A percentile compares a stretch with the other conserved stretches of the same genome.
These are phyloP conservation scores for Lycium ferocissimum DNA, from an alignment of 257 asterid species.

Conservation along the genomic window DNA sequence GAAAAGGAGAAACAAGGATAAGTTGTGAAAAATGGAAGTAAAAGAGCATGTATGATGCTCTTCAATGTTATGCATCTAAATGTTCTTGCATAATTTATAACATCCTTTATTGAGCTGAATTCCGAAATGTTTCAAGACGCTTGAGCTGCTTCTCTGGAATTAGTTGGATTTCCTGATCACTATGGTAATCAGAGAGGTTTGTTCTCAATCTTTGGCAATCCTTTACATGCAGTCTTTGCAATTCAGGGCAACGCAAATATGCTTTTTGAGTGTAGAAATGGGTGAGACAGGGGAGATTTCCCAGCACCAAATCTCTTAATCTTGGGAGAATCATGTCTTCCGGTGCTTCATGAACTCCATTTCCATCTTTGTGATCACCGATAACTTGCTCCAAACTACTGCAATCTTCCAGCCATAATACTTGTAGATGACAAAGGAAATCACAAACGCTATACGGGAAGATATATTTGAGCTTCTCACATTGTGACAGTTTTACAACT, in stretches of 20 bases:
- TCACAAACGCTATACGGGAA: neutral
- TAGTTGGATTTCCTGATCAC: neutral
- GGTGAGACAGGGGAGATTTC: neutral
- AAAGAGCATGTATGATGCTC: neutral
- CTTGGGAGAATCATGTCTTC: constrained; percentile 1
- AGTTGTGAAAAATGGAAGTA: no score
- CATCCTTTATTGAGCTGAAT: neutral
- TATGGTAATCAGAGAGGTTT: neutral
- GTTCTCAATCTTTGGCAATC: neutral
- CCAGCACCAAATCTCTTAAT: neutral
- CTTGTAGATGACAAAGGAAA: neutral
- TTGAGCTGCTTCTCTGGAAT: neutral
- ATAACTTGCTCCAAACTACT: neutral
- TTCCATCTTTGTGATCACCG: no score
- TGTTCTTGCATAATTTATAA: neutral
- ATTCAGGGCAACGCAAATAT: neutral
- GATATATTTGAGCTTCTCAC: neutral
- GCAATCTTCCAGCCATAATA: neutral
- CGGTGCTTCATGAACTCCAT: neutral
- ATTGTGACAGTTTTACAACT: neutral
- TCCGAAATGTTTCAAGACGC: neutral
- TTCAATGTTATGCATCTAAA: neutral
- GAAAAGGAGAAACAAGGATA: neutral
- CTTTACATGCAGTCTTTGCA: neutral
- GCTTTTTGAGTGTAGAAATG: neutral